Evolutionary conservation across 2,329 filamentous ascomycete genomes (phyloP), one percentile per base, ranked within the genome.

Genomic region (Colletotrichum nymphaeae): DNA sequence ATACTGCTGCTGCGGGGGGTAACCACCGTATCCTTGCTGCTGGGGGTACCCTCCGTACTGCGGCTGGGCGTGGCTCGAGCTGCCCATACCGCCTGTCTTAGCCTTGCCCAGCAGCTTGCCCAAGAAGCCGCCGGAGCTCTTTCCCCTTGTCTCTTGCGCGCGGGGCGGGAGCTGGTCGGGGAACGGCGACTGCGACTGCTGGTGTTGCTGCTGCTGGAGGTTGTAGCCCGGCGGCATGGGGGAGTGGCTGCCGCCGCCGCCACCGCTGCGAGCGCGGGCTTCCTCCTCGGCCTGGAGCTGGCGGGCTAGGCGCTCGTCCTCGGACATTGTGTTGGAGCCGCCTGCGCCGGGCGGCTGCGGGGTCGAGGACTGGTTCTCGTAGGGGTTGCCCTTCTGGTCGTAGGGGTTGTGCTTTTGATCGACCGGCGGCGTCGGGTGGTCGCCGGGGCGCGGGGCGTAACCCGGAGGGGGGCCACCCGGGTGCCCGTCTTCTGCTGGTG

Each of bases 281-380:
- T 97, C 89, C 82, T 98, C 95, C 82, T 98, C 94, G 57, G 93
- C 93, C 81, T 98, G 95, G 55, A 98, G 86, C 79, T 91, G 90
- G 53, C 93, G 89, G 8, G 95, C 95, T 11, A 95, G 85, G 30
- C 88, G 88, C 72, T 93, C 94, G 80, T 97, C 95, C 59, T 93
- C 91, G 71, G 89, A 89, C 63, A 82, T 77, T 55, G 75, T 77
- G n/a, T 76, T 69, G 55, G 70, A 68, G n/a, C 79, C 78, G 72
- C 78, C 76, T 32, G 79, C 80, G 67, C 79, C 79, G 59, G 78
- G 35, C 87, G 80, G 66, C 76, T 78, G 71, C 5, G 67, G 82
- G 80, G 72, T 77, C 74, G 35, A 76, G 76, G 63, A 77, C 26
- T 74, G 80, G 60, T 77, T 77, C 60, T 82, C 80, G 72, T 77